phyloP scores from a whole-genome alignment of 2,329 filamentous ascomycete genomes.

The Scedosporium minutisporum region DNA sequence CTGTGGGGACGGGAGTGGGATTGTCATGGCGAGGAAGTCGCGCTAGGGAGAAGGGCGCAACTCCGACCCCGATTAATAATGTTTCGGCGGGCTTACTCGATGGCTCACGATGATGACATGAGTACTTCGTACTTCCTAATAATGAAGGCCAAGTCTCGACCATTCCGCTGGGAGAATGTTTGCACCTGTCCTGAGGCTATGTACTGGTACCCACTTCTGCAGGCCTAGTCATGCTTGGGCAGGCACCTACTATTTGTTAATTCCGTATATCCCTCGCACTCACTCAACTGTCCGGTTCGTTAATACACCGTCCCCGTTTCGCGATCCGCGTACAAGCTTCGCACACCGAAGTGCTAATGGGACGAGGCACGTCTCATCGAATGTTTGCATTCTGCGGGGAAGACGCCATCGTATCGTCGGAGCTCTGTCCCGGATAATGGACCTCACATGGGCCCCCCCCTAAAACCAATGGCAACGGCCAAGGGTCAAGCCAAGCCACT shows the following conservation, averaged over 20 bases:
- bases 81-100: neutral
- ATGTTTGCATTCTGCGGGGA: too few relatives aligned
- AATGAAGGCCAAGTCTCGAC: neutral
- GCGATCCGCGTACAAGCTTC: neutral
- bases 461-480: neutral
- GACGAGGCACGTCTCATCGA: neutral
- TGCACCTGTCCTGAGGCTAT: neutral
- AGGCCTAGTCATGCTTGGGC: neutral
- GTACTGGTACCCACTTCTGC: neutral
- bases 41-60: neutral
- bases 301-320: neutral
- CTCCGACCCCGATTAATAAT: constrained; percentile 1
- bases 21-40: neutral
- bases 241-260: neutral
- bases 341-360: neutral
- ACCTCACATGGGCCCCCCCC: too few relatives aligned
- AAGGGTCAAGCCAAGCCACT: neutral
- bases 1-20: neutral
- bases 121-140: neutral
- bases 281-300: neutral
- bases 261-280: neutral
- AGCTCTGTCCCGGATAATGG: too few relatives aligned
- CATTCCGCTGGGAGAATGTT: neutral
- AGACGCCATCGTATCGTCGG: too few relatives aligned
- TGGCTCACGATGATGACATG: neutral